A percentile compares a stretch with the other conserved stretches of the same genome.
These are phyloP conservation scores for Thinopyrum obtusiflorum DNA, from an alignment of 202 grass and related monocot species.

Conservation along the genomic window DNA sequence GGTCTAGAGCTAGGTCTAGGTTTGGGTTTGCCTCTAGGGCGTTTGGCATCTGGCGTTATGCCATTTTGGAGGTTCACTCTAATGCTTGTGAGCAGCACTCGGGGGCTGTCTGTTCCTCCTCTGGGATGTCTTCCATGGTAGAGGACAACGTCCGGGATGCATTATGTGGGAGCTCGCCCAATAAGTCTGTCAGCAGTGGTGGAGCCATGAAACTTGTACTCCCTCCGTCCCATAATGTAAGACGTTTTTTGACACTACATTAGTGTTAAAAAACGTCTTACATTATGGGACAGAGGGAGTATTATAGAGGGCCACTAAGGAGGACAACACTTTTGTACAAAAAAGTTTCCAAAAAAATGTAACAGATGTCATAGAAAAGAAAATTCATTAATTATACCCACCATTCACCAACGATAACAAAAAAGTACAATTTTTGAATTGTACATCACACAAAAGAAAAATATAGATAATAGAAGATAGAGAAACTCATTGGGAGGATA, in stretches of 20 bases:
- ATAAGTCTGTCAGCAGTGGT: too few relatives aligned
- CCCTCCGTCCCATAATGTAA: too few relatives aligned
- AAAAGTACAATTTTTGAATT: not conserved
- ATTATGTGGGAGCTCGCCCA: not conserved
- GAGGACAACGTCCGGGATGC: not conserved
- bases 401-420: not conserved
- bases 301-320: too few relatives aligned
- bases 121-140: not conserved
- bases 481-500: not conserved
- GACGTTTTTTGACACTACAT: too few relatives aligned
- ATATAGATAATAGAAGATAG: not conserved
- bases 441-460: not conserved
- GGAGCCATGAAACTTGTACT: too few relatives aligned
- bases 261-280: too few relatives aligned
- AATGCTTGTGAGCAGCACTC: not conserved
- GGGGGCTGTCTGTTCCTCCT: not conserved
- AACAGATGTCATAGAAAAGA: not conserved
- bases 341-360: too few relatives aligned
- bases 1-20: not conserved
- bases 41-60: not conserved
- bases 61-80: not conserved
- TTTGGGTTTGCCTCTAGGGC: not conserved
- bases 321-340: too few relatives aligned
- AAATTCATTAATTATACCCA: not conserved
- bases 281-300: too few relatives aligned